These are phyloP conservation scores for Colletotrichum abscissum DNA, from an alignment of 2,329 filamentous ascomycete species.

Conservation along the genomic window DNA sequence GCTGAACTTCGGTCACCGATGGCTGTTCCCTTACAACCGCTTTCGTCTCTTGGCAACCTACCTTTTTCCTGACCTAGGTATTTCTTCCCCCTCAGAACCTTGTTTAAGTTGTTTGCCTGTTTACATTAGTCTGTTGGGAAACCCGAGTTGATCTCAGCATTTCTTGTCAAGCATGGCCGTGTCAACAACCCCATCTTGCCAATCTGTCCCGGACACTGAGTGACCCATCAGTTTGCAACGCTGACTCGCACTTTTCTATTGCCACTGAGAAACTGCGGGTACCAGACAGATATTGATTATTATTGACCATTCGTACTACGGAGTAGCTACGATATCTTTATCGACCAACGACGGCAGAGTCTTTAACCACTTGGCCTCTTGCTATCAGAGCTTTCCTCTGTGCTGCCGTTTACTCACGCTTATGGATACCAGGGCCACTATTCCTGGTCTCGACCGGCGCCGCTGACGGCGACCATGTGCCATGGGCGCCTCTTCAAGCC, in stretches of 20 bases:
- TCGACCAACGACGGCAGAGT: neutral
- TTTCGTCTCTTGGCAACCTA: neutral
- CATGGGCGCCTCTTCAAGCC: too few relatives aligned
- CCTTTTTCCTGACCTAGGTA: too few relatives aligned
- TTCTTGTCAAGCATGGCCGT: neutral
- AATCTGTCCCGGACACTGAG: neutral
- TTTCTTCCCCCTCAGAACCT: neutral
- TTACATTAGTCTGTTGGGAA: neutral
- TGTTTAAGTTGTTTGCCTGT: neutral
- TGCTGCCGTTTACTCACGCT: too few relatives aligned
- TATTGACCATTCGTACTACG: too few relatives aligned
- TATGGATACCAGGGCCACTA: too few relatives aligned
- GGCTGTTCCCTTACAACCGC: neutral
- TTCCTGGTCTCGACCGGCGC: too few relatives aligned
- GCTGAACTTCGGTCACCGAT: constrained; percentile 13
- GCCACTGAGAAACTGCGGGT: neutral
- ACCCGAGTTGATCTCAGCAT: neutral
- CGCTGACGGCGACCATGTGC: too few relatives aligned
- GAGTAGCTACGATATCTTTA: neutral
- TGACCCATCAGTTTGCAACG: neutral
- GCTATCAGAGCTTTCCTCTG: too few relatives aligned
- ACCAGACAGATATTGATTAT: neutral
- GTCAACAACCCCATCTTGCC: neutral
- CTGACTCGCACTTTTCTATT: neutral
- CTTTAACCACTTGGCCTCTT: neutral